These are phyloP conservation scores for Paecilomyces formosus DNA, from an alignment of 2,329 filamentous ascomycete genomes.

Conservation along the genomic window DNA sequence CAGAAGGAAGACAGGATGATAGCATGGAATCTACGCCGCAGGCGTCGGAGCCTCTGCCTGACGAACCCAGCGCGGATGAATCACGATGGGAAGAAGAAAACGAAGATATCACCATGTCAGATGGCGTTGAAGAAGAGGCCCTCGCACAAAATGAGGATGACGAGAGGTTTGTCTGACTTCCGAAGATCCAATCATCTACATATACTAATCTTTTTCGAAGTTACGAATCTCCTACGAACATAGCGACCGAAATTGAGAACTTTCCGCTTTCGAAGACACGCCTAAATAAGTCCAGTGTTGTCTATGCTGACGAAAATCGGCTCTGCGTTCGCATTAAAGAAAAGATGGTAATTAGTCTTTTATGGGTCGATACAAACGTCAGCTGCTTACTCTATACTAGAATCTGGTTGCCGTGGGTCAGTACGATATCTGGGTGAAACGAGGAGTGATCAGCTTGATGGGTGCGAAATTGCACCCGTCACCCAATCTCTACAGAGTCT, in stretches of 20 bases:
- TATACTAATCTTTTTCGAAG: constrained; percentile 14
- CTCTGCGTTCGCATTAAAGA: constrained; percentile 34
- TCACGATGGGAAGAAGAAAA: constrained; percentile 1
- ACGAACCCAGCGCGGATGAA: constrained; percentile 12
- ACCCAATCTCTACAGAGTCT: constrained; percentile 39
- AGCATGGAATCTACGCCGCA: constrained; percentile 6
- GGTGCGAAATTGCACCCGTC: constrained; percentile 50
- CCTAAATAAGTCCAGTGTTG: constrained; percentile 27
- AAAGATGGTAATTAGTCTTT: constrained; percentile 23
- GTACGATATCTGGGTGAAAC: constrained; percentile 50
- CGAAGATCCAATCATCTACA: background rate
- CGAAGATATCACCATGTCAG: constrained; percentile 1
- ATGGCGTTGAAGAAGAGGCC: constrained; percentile 11
- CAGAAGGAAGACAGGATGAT: constrained; percentile 12
- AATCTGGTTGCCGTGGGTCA: constrained; percentile 42
- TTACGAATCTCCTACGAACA: constrained; percentile 24
- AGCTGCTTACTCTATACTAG: constrained; percentile 19
- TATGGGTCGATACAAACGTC: background rate
- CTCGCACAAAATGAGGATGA: constrained; percentile 15
- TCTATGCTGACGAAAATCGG: constrained; percentile 28
- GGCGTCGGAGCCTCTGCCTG: background rate
- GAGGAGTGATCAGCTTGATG: constrained; percentile 49
- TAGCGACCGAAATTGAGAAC: constrained; percentile 23
- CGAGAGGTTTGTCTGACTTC: constrained; percentile 15
- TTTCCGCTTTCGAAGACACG: constrained; percentile 33